Evolutionary conservation across 2,329 filamentous ascomycete species (phyloP), one percentile per base, ranked within the genome.

Genomic region (Colletotrichum filicis): DNA sequence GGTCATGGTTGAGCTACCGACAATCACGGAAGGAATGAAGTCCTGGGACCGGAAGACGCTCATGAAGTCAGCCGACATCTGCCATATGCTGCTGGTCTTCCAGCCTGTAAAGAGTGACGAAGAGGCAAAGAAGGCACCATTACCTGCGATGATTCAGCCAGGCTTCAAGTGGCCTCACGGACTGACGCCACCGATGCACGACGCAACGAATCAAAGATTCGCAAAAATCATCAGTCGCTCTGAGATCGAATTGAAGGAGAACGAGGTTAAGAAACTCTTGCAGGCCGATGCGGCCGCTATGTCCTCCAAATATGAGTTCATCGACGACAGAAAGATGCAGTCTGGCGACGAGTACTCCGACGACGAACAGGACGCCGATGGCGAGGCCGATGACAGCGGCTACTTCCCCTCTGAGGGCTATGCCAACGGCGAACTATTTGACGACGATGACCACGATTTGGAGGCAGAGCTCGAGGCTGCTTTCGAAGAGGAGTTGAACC

Each of bases 1-100:
- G 28, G 90, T 92, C 24, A 87, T 97, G 80, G 92, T 97, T 9
- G 95, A 97, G 77, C 84, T 98, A 37, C 95, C 95, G 0, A 97
- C 94, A 73, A 94, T 98, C 71, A 92, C 95, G 5, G 95, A 98
- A 80, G 93, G 92, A 8, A 95, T 97, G 93, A 98, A 98, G 86
- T 95, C 93, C 72, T 98, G 95, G 94, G 95, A 97, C 80, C 92
- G 92, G 79, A 95, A 94, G 79, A 90, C 92, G 22, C 95, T 95
- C 86, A 95, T 95, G 86, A 98, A 98, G 84, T 93, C 94, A 9
- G 93, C 94, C 37, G 95, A 98, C 79, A 90, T 97, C 42, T 95
- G 93, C 76, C 95, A 97, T 84, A 97, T 98, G 93, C 88, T 97
- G 46, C 85, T 97, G 8, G 93, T 96, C 1, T 90, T 95, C 71